Evolutionary conservation across 108 stramenopile species (phyloP), one percentile per base, ranked within the genome.

Genomic region (Nitzschia sp.): DNA sequence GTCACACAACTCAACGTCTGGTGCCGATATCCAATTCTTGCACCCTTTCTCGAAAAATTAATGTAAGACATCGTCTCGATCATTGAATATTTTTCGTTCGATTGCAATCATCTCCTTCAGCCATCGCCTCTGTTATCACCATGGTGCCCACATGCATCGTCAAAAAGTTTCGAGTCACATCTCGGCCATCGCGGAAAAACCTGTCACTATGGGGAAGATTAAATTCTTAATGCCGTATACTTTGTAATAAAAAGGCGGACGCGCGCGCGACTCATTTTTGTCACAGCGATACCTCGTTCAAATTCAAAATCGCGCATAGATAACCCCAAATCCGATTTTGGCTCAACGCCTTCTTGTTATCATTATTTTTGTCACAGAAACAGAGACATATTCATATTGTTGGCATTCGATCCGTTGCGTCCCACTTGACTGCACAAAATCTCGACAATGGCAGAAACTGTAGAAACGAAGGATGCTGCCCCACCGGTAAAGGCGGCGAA

Each of bases 1-100:
- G 29, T n/a, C n/a, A 61, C 19, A 19, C 41, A 34, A 34, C 38
- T 61, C 60, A 61, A 61, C 60, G 60, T 61, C 36, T 61, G 17
- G 17, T n/a, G 17, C 23, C n/a, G 17, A 22, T 52, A 22, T 52
- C 38, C 6, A 13, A 6, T 13, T 41, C 38, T 6, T 41, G 38
- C 13, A 41, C 6, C 38, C 38, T 13, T 41, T 41, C 13, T 6
- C 13, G 11, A 41, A 41, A 41, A 41, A 6, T 41, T n/a, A n/a
- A n/a, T n/a, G n/a, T n/a, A n/a, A n/a, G n/a, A n/a, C n/a, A n/a
- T n/a, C n/a, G n/a, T n/a, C n/a, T n/a, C n/a, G n/a, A n/a, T n/a
- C n/a, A n/a, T n/a, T n/a, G n/a, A n/a, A n/a, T n/a, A n/a, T n/a
- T n/a, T n/a, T n/a, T n/a, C n/a, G n/a, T n/a, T n/a, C n/a, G n/a